phyloP scores from a whole-genome alignment of 768 basidiomycete genomes.

The Lentinula boryana region DNA sequence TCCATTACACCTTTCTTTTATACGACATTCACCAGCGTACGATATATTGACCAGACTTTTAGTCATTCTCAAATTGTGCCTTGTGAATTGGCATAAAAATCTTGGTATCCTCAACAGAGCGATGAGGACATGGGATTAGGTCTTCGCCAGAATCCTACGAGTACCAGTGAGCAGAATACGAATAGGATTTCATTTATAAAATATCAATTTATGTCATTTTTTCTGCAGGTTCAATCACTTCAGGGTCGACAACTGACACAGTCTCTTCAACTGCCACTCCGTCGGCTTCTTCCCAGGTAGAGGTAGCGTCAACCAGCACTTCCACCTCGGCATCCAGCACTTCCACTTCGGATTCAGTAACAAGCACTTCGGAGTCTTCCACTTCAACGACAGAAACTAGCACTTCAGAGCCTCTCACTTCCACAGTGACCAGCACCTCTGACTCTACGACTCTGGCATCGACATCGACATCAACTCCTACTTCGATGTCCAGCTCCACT shows the following conservation, averaged over 20 bases:
- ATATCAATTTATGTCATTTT: not conserved
- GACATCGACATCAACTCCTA: slow-evolving; percentile 11
- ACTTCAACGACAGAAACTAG: slow-evolving; percentile 16
- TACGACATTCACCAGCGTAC: not conserved
- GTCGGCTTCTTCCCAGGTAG: slow-evolving; percentile 4
- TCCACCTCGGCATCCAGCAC: not conserved
- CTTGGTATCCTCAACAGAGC: not conserved
- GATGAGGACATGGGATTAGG: slow-evolving; percentile 6
- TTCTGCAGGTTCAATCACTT: not conserved
- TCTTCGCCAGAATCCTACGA: slow-evolving; percentile 1
- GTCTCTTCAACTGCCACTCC: slow-evolving; percentile 13
- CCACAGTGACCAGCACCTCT: not conserved
- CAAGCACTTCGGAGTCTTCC: slow-evolving; percentile 10
- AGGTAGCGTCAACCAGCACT: not conserved
- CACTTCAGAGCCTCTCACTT: slow-evolving; percentile 9
- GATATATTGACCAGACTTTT: not conserved
- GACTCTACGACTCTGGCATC: slow-evolving; percentile 12
- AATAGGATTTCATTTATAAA: not conserved
- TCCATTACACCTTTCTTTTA: not conserved
- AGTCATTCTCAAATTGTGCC: too few species aligned
- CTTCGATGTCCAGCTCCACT: slow-evolving; percentile 13
- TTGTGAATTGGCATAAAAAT: not conserved
- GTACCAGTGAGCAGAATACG: not conserved
- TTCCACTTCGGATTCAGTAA: slow-evolving; percentile 9
- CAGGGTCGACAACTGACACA: slow-evolving; percentile 6